phyloP scores from a whole-genome alignment of 306 rosid species.

The Boehmeria nivea region DNA sequence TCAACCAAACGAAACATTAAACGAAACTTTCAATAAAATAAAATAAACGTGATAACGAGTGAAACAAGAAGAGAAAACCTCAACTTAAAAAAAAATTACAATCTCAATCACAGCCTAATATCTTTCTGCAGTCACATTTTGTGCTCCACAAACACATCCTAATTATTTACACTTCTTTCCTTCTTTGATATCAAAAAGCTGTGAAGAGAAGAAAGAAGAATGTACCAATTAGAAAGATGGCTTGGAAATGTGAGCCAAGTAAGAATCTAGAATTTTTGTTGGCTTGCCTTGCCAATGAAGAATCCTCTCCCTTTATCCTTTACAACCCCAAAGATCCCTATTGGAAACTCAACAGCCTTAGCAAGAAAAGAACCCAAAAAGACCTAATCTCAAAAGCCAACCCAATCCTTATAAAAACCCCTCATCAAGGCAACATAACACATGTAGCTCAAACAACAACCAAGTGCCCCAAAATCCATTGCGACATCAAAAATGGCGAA shows the following conservation, averaged over 20 bases:
- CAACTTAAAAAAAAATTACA: too few species aligned
- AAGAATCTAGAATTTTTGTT: constrained; percentile 42
- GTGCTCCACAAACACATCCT: too few species aligned
- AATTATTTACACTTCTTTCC: too few species aligned
- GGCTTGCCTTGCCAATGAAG: constrained; percentile 67
- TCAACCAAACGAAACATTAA: too few species aligned
- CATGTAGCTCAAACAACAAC: not conserved
- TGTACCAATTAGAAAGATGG: constrained; percentile 20
- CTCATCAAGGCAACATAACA: constrained; percentile 15
- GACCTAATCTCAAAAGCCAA: too few species aligned
- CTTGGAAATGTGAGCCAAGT: constrained; percentile 36
- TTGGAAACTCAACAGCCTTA: constrained; percentile 37
- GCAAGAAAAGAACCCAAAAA: constrained; percentile 83
- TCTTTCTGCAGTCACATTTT: too few species aligned
- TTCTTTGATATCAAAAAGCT: too few species aligned
- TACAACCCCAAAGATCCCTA: constrained; percentile 40
- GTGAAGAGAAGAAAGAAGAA: too few species aligned
- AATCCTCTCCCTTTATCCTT: constrained; percentile 56
- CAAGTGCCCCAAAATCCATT: not conserved
- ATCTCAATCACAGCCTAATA: too few species aligned
- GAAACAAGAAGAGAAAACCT: too few species aligned
- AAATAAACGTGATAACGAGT: too few species aligned
- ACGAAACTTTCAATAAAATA: too few species aligned
- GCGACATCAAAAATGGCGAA: constrained; percentile 44
- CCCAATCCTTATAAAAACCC: constrained; percentile 12